These are phyloP conservation scores for Pleochaeta shiraiana DNA, from an alignment of 2,329 filamentous ascomycete genomes.

Conservation along the genomic window DNA sequence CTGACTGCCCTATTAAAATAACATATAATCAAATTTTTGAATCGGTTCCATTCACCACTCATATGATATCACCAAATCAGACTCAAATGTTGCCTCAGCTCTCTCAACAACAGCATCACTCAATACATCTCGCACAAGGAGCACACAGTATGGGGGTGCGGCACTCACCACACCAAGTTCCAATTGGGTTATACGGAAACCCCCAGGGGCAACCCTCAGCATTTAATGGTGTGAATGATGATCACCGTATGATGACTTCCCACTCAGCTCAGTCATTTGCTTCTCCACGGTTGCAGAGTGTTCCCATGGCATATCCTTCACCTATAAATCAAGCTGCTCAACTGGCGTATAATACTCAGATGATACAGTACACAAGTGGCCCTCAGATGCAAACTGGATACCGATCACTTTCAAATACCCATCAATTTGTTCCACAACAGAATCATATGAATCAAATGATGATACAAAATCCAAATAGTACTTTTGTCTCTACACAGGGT, in stretches of 20 bases:
- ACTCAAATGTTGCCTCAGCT: slow-evolving; percentile 49
- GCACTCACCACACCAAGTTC: slow-evolving; percentile 33
- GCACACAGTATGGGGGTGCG: slow-evolving; percentile 37
- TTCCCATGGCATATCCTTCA: slow-evolving; percentile 50
- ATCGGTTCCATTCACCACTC: slow-evolving; percentile 31
- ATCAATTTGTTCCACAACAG: slow-evolving; percentile 52
- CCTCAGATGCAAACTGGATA: slow-evolving; percentile 45
- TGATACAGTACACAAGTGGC: slow-evolving; percentile 45
- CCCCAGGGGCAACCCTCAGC: slow-evolving; percentile 39
- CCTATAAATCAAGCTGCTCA: slow-evolving; percentile 47
- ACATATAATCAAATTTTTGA: slow-evolving; percentile 70
- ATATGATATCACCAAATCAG: slow-evolving; percentile 40
- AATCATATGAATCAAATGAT: slow-evolving; percentile 65
- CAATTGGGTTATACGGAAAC: slow-evolving; percentile 54
- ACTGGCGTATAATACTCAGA: slow-evolving; percentile 47
- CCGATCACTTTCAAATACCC: slow-evolving; percentile 48
- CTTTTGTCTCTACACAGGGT: slow-evolving; percentile 53
- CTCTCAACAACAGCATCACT: slow-evolving; percentile 65
- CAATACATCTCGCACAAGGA: slow-evolving; percentile 59
- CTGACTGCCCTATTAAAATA: slow-evolving; percentile 40
- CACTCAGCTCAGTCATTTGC: slow-evolving; percentile 69
- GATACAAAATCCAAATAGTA: slow-evolving; percentile 49
- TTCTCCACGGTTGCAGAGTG: slow-evolving; percentile 56
- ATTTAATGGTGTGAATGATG: slow-evolving; percentile 48
- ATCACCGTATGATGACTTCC: slow-evolving; percentile 68